Evolutionary conservation across 208 protist genomes (phyloP), one percentile per base, ranked within the genome.

Genomic region (Wallacemonas sp.): DNA sequence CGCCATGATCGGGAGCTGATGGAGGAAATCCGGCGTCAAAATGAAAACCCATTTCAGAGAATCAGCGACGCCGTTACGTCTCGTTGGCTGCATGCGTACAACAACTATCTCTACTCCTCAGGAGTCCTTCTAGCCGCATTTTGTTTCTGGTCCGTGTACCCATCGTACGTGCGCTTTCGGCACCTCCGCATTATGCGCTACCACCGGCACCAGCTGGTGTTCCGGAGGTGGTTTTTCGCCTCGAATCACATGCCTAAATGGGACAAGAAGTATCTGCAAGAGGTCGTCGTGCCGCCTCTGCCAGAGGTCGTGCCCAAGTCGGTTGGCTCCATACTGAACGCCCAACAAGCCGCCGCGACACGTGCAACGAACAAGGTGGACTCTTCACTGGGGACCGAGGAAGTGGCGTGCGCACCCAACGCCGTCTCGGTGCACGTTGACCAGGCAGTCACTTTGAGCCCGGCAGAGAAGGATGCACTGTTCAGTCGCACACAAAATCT

Each of bases 181-280:
- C 86, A 93, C 50, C 34, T 21, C 17, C 66, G 85, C 60, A 45
- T 89, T 13, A 57, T 72, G 19, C 86, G 86, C 26, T 93, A 90
- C 52, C 74, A 73, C 26, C 76, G 78, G 13, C 60, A 33, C 15
- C 86, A 93, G 46, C 57, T 73, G 12, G 71, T 71, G 19, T 79
- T 87, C 22, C 75, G 83, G 12, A 72, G 81, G 5, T 77, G 78
- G 58, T 71, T 89, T 48, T 93, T 93, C 50, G 63, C 61, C 21
- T 88, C 86, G 0, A 64, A 77, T 17, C 79, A 93, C 61, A 85
- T 93, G 52, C 82, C 86, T 3, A 93, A 86, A 57, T 90, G 82
- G 82, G 68, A 86, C 45, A 86, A 88, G 61, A 83, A 80, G 52
- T 76, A 87, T 42, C 57, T 89, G 13, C 79, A 87, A 50, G 77